Evolutionary conservation across 208 protist genomes (phyloP).

Genomic region (Herpetomonas tarakana): DNA sequence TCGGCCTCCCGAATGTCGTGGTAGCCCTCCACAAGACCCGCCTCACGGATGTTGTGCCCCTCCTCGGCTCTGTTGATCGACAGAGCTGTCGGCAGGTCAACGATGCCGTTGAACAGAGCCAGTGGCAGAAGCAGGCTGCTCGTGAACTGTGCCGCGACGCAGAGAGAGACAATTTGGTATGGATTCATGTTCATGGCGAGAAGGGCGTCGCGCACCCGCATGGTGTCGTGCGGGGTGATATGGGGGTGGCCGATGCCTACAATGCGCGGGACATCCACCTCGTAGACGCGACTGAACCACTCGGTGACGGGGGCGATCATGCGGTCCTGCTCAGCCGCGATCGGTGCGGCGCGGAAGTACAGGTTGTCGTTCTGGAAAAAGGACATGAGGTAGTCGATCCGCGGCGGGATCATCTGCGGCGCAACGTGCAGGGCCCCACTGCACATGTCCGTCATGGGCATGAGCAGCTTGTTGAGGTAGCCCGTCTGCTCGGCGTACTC

Average conservation of each 20-base stretch:
- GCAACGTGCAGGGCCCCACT: slow-evolving; percentile 84
- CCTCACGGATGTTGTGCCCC: slow-evolving; percentile 65
- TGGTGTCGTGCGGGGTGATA: slow-evolving; percentile 46
- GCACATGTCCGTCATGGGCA: slow-evolving; percentile 90
- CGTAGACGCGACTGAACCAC: slow-evolving; percentile 75
- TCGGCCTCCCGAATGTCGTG: slow-evolving; percentile 92
- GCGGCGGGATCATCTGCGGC: slow-evolving; percentile 81
- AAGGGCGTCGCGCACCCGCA: slow-evolving; percentile 67
- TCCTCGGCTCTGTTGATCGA: slow-evolving; percentile 88
- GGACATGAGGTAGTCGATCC: slow-evolving; percentile 90
- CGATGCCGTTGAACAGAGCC: slow-evolving; percentile 70
- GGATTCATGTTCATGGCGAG: slow-evolving; percentile 84
- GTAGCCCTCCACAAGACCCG: slow-evolving; percentile 84
- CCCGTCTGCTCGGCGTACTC: slow-evolving; percentile 86
- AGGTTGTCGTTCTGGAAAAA: slow-evolving; percentile 92
- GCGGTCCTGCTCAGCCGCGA: slow-evolving; percentile 73
- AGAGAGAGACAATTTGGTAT: slow-evolving; percentile 88
- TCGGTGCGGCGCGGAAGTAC: slow-evolving; percentile 81
- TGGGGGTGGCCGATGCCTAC: slow-evolving; percentile 81
- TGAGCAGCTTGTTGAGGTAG: slow-evolving; percentile 86
- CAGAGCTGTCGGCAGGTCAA: slow-evolving; percentile 74
- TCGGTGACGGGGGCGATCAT: slow-evolving; percentile 68
- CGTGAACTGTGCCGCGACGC: slow-evolving; percentile 91
- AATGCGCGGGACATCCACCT: slow-evolving; percentile 79
- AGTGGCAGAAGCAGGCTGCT: slow-evolving; percentile 89